Conservation (phyloP, 805 yeast species). For the Candida michaelii region DNA sequence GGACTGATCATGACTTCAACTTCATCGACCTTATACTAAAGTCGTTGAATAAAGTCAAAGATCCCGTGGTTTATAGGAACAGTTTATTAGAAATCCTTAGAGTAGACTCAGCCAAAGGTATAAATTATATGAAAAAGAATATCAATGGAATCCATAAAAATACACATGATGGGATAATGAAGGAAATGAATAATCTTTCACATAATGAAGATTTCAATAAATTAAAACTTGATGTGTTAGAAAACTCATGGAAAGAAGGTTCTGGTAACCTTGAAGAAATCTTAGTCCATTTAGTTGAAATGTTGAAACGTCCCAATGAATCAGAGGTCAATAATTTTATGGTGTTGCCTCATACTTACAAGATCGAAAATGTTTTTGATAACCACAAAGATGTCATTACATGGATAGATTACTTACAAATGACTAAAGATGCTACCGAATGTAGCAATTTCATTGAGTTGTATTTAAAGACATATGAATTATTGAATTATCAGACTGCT, state of each 20-base stretch:
- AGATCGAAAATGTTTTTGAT: slow-evolving; percentile 27
- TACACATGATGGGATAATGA: slow-evolving; percentile 31
- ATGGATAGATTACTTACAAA: slow-evolving; percentile 37
- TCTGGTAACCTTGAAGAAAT: slow-evolving; percentile 23
- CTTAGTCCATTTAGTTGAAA: slow-evolving; percentile 23
- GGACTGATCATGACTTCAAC: slow-evolving; percentile 1
- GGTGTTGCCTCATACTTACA: slow-evolving; percentile 27
- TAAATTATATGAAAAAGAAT: slow-evolving; percentile 31
- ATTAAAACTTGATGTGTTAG: slow-evolving; percentile 36
- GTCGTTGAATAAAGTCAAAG: slow-evolving; percentile 15
- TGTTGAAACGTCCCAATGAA: slow-evolving; percentile 19
- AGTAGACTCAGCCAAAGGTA: slow-evolving; percentile 26
- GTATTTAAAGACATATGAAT: slow-evolving; percentile 36
- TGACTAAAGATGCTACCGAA: slow-evolving; percentile 26
- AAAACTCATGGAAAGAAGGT: slow-evolving; percentile 26
- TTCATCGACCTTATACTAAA: slow-evolving; percentile 11
- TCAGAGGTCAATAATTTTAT: slow-evolving; percentile 22
- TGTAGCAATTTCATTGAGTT: slow-evolving; percentile 25
- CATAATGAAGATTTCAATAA: slow-evolving; percentile 24
- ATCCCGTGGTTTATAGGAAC: slow-evolving; percentile 28
- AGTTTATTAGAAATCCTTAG: slow-evolving; percentile 32
- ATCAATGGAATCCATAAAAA: slow-evolving; percentile 24
- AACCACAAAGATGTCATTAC: slow-evolving; percentile 22
- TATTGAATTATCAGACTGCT: slow-evolving; percentile 15
- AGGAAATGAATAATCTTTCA: slow-evolving; percentile 24